phyloP scores from a whole-genome alignment of 116 monocot species.

The Posidonia oceanica region DNA sequence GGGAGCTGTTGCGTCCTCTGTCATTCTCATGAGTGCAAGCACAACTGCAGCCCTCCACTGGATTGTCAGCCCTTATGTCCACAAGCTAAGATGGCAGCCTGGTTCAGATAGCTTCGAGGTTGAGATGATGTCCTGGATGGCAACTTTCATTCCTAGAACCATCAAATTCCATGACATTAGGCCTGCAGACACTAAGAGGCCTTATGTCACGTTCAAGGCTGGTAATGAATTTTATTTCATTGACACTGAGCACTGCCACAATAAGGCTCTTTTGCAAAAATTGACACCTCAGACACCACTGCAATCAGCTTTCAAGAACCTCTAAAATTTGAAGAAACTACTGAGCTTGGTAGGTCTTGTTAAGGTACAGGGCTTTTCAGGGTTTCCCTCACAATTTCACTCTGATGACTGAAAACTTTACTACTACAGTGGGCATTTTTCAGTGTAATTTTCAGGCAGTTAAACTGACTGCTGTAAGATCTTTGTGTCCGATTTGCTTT shows the following conservation, averaged over 20 bases:
- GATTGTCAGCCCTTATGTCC: slow-evolving; percentile 96
- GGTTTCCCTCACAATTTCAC: no score
- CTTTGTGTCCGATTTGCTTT: no score
- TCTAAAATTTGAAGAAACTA: slow-evolving; percentile 19
- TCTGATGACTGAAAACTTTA: no score
- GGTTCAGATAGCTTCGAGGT: slow-evolving; percentile 77
- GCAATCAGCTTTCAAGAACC: slow-evolving; percentile 78
- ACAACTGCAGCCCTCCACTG: slow-evolving; percentile 91
- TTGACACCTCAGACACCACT: slow-evolving; percentile 55
- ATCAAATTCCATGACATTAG: slow-evolving; percentile 71
- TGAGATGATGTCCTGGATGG: slow-evolving; percentile 88
- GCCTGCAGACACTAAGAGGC: slow-evolving; percentile 63
- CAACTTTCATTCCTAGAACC: slow-evolving; percentile 42
- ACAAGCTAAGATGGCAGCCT: slow-evolving; percentile 84
- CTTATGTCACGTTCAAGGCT: slow-evolving; percentile 77
- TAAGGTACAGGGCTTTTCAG: no score
- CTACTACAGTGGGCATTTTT: no score
- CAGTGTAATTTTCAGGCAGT: no score
- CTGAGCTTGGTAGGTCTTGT: background rate
- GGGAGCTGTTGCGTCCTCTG: slow-evolving; percentile 80
- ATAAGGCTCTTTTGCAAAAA: slow-evolving; percentile 66
- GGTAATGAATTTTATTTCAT: slow-evolving; percentile 64
- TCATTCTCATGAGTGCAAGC: slow-evolving; percentile 81
- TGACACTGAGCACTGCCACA: slow-evolving; percentile 60
- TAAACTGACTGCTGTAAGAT: no score